Percentiles rank a stretch among this genome's conserved stretches.
phyloP scores from a whole-genome alignment of 1,139 yeast genomes.

The Komagataea norvegica region DNA sequence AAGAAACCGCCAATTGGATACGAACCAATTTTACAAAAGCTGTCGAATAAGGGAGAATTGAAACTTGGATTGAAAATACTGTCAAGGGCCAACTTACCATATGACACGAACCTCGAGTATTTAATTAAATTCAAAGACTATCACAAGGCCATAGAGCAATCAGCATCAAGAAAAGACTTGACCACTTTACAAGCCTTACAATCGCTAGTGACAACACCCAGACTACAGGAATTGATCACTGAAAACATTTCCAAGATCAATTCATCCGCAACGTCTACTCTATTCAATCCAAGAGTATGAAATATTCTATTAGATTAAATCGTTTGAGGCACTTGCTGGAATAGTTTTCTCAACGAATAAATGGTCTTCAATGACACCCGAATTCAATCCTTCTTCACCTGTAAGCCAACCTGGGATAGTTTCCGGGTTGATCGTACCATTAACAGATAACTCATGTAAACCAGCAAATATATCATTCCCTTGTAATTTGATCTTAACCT shows the following conservation, averaged over 20 bases:
- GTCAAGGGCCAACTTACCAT: constrained; percentile 10
- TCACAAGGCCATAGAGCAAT: constrained; percentile 56
- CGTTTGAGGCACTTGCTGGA: background rate
- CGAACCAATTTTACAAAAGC: constrained; percentile 49
- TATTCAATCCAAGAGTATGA: constrained; percentile 9
- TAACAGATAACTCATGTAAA: constrained; percentile 62
- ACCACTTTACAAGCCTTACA: constrained; percentile 4
- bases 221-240: constrained; percentile 8
- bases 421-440: constrained; percentile 47
- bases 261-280: constrained; percentile 3
- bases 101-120: constrained; percentile 40
- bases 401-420: constrained; percentile 72
- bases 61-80: constrained; percentile 17
- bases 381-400: constrained; percentile 59
- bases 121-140: constrained; percentile 51
- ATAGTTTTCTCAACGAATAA: constrained; percentile 8
- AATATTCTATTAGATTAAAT: constrained; percentile 2
- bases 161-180: constrained; percentile 48
- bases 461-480: constrained; percentile 86
- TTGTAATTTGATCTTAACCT: constrained; percentile 45
- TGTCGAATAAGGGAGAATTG: constrained; percentile 14
- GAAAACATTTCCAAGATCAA: constrained; percentile 8
- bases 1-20: constrained; percentile 73
- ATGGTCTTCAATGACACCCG: constrained; percentile 48
- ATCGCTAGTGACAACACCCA: constrained; percentile 9